A percentile compares a stretch with the other conserved stretches of the same genome.
phyloP scores from a whole-genome alignment of 73 alveolate species.

The Tetrahymena elliotti region DNA sequence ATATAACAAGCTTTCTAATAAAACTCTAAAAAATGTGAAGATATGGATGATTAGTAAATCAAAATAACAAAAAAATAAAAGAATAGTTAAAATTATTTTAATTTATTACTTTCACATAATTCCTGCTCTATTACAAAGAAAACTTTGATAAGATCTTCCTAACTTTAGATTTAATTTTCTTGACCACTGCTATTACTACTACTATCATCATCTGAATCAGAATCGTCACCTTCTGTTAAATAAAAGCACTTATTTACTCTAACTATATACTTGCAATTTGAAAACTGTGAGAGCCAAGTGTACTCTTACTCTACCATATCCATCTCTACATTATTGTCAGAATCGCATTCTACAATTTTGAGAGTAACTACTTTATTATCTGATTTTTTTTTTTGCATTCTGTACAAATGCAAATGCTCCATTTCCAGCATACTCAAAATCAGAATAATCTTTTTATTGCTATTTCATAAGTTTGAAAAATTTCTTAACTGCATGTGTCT shows the following conservation, averaged over 20 bases:
- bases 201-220: background rate
- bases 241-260: background rate
- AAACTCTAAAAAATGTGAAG: background rate
- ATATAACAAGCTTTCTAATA: too few relatives aligned
- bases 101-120: background rate
- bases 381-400: background rate
- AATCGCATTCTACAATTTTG: background rate
- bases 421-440: background rate
- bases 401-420: background rate
- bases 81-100: too few relatives aligned
- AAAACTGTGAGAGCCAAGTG: background rate
- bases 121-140: background rate
- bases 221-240: background rate
- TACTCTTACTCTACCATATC: background rate
- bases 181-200: background rate
- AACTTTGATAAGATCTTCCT: background rate
- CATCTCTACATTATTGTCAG: background rate
- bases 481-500: background rate
- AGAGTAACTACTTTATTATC: background rate
- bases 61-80: too few relatives aligned
- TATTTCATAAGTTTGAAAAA: background rate
- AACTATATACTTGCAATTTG: background rate
- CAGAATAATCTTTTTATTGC: background rate
- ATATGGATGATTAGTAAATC: background rate
- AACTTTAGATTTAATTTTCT: background rate